Evolutionary conservation across 805 yeast genomes (phyloP).

Genomic region (Candida tammaniensis): DNA sequence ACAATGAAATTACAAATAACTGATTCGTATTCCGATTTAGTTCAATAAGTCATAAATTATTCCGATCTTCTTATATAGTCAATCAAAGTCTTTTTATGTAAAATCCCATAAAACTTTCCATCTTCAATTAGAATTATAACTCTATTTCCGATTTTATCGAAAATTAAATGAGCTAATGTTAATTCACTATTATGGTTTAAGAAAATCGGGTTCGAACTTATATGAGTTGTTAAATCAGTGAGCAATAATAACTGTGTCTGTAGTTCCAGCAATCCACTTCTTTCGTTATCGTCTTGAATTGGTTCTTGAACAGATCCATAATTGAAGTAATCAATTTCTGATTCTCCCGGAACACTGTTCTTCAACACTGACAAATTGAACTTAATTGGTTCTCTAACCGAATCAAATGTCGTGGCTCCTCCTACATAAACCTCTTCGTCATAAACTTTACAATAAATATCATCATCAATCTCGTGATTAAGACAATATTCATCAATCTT

Average conservation of each 20-base stretch:
- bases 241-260: conserved; percentile 17
- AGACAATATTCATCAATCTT: conserved; percentile 29
- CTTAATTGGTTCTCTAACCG: conserved; percentile 5
- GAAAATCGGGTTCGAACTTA: conserved; percentile 47
- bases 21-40: too few species aligned
- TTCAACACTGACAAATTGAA: conserved; percentile 12
- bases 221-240: conserved; percentile 38
- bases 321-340: conserved; percentile 22
- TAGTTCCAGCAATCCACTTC: conserved; percentile 3
- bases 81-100: conserved; percentile 53
- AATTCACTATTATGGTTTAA: conserved; percentile 48
- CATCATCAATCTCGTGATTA: conserved; percentile 24
- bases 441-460: conserved; percentile 26
- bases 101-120: conserved; percentile 48
- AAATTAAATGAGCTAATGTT: conserved; percentile 48
- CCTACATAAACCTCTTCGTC: conserved; percentile 12
- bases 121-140: conserved; percentile 44
- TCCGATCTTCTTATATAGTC: conserved; percentile 36
- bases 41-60: too few species aligned
- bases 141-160: conserved; percentile 51
- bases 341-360: conserved; percentile 1
- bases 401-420: conserved; percentile 3
- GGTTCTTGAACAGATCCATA: conserved; percentile 17
- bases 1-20: too few species aligned
- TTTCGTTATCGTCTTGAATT: conserved; percentile 5